These are phyloP conservation scores for Amphirosellinia nigrospora DNA, from an alignment of 495 filamentous ascomycete genomes.

Conservation along the genomic window DNA sequence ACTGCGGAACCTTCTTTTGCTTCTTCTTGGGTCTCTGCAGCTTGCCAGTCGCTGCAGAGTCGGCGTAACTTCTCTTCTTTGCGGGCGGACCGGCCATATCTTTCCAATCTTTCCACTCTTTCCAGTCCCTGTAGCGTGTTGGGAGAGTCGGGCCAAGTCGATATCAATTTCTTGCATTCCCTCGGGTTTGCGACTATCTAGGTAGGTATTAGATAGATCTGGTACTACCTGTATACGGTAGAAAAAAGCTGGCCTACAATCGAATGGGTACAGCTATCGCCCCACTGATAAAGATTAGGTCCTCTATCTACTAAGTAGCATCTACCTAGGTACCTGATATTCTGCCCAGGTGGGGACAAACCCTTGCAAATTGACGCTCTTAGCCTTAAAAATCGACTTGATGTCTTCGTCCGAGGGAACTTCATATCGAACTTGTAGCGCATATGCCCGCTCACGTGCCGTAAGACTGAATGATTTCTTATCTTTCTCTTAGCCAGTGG, in stretches of 20 bases:
- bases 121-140: background rate
- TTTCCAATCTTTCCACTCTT: background rate
- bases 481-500: background rate
- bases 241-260: constrained; percentile 20
- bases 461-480: background rate
- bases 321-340: background rate
- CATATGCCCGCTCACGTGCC: background rate
- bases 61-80: constrained; percentile 35
- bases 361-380: background rate
- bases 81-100: constrained; percentile 16
- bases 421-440: background rate
- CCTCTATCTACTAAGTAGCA: too few relatives aligned
- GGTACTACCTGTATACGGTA: background rate
- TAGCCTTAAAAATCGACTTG: background rate
- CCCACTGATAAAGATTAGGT: constrained; percentile 14
- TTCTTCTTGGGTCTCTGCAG: constrained; percentile 66
- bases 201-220: background rate
- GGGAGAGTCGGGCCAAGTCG: background rate
- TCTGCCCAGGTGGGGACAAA: background rate
- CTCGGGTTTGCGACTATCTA: background rate
- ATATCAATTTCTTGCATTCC: background rate
- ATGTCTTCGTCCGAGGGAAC: background rate
- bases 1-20: constrained; percentile 70
- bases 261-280: constrained; percentile 15
- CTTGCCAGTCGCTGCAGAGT: constrained; percentile 62